Evolutionary conservation across 1,139 yeast genomes (phyloP).

Genomic region (Hanseniaspora sp.): DNA sequence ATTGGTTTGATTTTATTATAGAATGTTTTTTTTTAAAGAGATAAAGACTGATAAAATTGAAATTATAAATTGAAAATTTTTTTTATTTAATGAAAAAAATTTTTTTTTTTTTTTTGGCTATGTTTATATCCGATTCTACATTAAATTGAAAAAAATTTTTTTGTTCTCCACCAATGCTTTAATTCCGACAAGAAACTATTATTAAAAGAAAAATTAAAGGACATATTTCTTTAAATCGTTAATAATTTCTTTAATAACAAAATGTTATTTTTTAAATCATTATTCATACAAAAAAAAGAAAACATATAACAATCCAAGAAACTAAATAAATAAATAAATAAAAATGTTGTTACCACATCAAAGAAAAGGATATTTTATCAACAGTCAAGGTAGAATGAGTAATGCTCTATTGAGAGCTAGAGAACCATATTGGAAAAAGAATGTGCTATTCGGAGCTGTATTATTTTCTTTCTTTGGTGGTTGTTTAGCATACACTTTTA

Average conservation of each 20-base stretch:
- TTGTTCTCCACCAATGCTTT: too few relatives aligned
- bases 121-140: too few relatives aligned
- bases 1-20: not conserved
- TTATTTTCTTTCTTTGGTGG: slow-evolving; percentile 55
- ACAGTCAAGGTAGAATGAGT: slow-evolving; percentile 76
- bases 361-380: slow-evolving; percentile 39
- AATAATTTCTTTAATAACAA: too few relatives aligned
- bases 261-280: not conserved
- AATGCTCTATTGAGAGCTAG: slow-evolving; percentile 89
- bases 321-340: not conserved
- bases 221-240: too few relatives aligned
- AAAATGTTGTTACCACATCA: slow-evolving; percentile 14
- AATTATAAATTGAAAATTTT: not conserved
- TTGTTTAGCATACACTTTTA: slow-evolving; percentile 64
- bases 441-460: slow-evolving; percentile 49
- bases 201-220: too few relatives aligned
- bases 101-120: too few relatives aligned
- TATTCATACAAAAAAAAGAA: not conserved
- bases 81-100: not conserved
- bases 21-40: not conserved
- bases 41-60: not conserved
- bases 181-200: too few relatives aligned
- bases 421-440: slow-evolving; percentile 69
- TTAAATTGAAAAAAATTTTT: too few relatives aligned
- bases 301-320: not conserved